Conservation (phyloP, 2,329 filamentous ascomycete species). For the Cercospora sp. region DNA sequence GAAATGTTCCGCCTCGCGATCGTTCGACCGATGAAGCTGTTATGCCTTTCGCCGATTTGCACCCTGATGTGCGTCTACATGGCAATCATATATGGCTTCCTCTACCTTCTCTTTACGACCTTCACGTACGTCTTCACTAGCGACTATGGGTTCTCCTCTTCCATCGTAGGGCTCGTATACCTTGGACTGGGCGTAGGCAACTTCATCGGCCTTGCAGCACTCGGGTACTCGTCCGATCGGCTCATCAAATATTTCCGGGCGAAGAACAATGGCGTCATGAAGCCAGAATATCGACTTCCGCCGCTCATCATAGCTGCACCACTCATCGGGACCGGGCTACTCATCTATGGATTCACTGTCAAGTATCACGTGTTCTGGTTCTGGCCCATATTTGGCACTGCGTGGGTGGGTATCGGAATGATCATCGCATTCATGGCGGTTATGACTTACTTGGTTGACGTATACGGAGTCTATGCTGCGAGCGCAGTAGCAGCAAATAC, state of each 20-base stretch:
- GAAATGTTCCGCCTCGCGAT: slow-evolving; percentile 50
- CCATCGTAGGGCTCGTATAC: slow-evolving; percentile 32
- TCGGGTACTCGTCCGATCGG: slow-evolving; percentile 22
- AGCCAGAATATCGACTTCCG: slow-evolving; percentile 29
- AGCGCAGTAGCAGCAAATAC: slow-evolving; percentile 66
- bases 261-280: slow-evolving; percentile 18
- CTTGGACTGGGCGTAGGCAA: slow-evolving; percentile 28
- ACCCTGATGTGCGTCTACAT: slow-evolving; percentile 32
- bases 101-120: slow-evolving; percentile 35
- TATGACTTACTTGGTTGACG: slow-evolving; percentile 64
- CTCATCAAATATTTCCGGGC: slow-evolving; percentile 17
- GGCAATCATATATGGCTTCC: slow-evolving; percentile 33
- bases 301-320: slow-evolving; percentile 24
- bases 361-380: slow-evolving; percentile 26
- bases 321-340: slow-evolving; percentile 23
- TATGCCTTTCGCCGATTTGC: slow-evolving; percentile 33
- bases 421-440: slow-evolving; percentile 35
- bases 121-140: slow-evolving; percentile 28
- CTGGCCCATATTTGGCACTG: slow-evolving; percentile 34
- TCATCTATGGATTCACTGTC: slow-evolving; percentile 32
- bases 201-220: slow-evolving; percentile 22
- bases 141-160: slow-evolving; percentile 28
- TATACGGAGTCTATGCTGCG: slow-evolving; percentile 61
- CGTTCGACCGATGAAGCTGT: slow-evolving; percentile 52
- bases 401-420: slow-evolving; percentile 34